A percentile compares a stretch with the other conserved stretches of the same genome.
Evolutionary conservation across 441 rosid species (phyloP).

Genomic region (Flueggea neowawraea): DNA sequence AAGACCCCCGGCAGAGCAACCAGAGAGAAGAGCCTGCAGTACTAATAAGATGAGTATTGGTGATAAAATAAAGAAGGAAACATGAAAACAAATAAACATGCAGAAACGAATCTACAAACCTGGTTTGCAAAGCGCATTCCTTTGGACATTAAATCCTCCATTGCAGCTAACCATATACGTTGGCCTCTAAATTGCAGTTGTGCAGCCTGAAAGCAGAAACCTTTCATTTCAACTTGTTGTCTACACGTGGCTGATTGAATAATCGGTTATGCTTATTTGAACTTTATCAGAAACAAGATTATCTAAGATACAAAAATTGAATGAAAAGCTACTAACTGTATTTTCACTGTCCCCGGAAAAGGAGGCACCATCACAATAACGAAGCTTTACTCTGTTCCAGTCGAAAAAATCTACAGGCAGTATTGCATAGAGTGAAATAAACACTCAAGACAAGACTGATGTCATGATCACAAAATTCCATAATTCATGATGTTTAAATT

Average conservation of each 20-base stretch:
- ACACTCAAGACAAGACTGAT: no score
- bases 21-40: slow-evolving; percentile 79
- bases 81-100: background rate
- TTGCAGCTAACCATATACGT: slow-evolving; percentile 83
- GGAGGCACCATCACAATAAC: slow-evolving; percentile 97
- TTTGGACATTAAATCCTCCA: slow-evolving; percentile 68
- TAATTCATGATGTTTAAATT: no score
- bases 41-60: slow-evolving; percentile 3
- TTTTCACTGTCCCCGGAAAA: slow-evolving; percentile 83
- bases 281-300: no score
- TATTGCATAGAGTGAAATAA: no score
- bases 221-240: slow-evolving; percentile 1
- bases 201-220: slow-evolving; percentile 31
- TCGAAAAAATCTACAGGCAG: slow-evolving; percentile 78
- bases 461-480: no score
- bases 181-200: slow-evolving; percentile 86
- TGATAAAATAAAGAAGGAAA: background rate
- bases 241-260: background rate
- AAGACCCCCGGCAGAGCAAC: slow-evolving; percentile 95
- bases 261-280: no score
- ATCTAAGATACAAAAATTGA: background rate
- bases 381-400: slow-evolving; percentile 95
- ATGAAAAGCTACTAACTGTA: slow-evolving; percentile 40
- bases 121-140: slow-evolving; percentile 78
- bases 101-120: slow-evolving; percentile 28